These are phyloP conservation scores for Claviceps sp. DNA, from an alignment of 2,329 filamentous ascomycete genomes.

Conservation along the genomic window DNA sequence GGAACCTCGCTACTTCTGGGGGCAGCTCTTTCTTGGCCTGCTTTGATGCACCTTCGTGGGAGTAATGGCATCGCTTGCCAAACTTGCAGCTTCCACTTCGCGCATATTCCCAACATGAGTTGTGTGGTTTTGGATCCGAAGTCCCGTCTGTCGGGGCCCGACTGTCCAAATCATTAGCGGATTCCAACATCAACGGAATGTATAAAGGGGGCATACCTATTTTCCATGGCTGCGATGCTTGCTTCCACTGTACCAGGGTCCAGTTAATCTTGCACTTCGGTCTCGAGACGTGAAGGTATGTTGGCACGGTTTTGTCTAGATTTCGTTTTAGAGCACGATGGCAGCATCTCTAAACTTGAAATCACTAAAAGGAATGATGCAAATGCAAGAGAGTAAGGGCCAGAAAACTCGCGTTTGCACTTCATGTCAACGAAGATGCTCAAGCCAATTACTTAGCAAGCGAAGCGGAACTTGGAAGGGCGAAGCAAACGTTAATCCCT, in stretches of 20 bases:
- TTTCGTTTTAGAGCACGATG: neutral
- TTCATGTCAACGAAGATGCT: too few species aligned
- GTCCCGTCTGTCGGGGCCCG: neutral
- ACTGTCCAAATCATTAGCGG: neutral
- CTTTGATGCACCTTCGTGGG: neutral
- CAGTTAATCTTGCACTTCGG: neutral
- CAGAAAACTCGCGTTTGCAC: too few species aligned
- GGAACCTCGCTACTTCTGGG: neutral
- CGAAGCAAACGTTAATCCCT: too few species aligned
- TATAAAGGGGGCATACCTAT: neutral
- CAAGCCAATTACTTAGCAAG: too few species aligned
- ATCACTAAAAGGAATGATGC: too few species aligned
- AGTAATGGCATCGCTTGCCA: constrained; percentile 6
- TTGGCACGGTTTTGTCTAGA: neutral
- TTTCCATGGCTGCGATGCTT: neutral
- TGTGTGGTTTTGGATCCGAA: neutral
- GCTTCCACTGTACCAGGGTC: neutral
- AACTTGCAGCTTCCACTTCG: constrained; percentile 7
- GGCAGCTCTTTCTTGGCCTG: neutral
- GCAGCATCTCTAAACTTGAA: neutral
- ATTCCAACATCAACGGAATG: neutral
- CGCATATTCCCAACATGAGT: neutral
- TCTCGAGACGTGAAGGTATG: neutral
- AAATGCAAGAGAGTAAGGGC: too few species aligned
- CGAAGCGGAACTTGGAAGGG: too few species aligned